Evolutionary conservation across 176 grass and related monocot species (phyloP), one percentile per base, ranked within the genome.

Genomic region (Avena atlantica): DNA sequence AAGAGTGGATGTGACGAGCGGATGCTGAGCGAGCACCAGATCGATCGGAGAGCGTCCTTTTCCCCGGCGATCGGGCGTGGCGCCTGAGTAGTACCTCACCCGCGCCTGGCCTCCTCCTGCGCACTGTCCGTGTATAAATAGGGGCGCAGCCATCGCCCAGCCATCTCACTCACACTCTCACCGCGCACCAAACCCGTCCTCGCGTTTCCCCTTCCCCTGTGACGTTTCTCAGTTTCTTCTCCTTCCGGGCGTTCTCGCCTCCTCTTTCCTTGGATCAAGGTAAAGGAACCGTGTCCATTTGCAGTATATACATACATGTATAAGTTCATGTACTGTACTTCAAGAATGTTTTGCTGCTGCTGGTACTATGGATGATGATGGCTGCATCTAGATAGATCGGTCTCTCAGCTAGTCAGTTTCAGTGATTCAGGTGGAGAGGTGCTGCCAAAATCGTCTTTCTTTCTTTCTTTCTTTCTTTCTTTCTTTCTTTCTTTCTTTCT

Each of bases 91-190:
- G 52, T 66, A 25, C 45, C 47, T 45, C 51, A 15, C 50, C 48
- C 31, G 55, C 47, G 24, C 81, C 34, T 58, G 4, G 24, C 81
- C 34, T 58, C 37, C 37, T 40, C 37, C 37, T 40, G 37, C 36
- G 62, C 63, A 1, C 10, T 31, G 51, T 71, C 78, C 58, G 53
- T 62, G 77, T 89, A 92, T 89, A 92, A 89, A 86, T 86, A 20
- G 78, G 34, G 63, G 63, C 40, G 58, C 53, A 79, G 83, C 62
- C 71, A 82, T 53, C 57, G 44, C 56, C 61, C 8, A 76, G 49
- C 49, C 9, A 76, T 53, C 24, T 53, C 70, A 76, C 73, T 52
- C 31, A 0, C 31, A 24, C 15, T 50, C 78, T 47, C 48, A 74
- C 24, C 40, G 62, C 40, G 40, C 40, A 42, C 40, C 5, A 42